Evolutionary conservation across 2,329 filamentous ascomycete genomes (phyloP), one percentile per base, ranked within the genome.

Genomic region (Penicillium freii): DNA sequence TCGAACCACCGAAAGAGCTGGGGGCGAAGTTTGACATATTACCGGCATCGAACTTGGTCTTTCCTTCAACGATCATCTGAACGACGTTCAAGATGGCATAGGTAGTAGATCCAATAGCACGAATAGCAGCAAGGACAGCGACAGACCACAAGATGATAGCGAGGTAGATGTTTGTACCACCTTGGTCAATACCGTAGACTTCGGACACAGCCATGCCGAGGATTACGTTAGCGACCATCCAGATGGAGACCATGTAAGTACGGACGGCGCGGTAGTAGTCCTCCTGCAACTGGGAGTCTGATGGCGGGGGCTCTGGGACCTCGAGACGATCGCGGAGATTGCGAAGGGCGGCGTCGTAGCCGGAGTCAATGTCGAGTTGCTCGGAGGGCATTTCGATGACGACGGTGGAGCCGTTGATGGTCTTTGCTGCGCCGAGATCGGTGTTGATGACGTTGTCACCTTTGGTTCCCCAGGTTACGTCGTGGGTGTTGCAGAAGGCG

Each of bases 401-500:
- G 67, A 99, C 94, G 0, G 88, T 91, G 58, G 87, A 84, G 47
- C 84, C 84, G 54, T 89, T 90, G 63, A 89, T 87, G 49, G 87
- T 87, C 7, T 90, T 85, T 13, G 95, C 94, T 6, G 90, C 87
- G 56, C 94, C 94, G 0, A 99, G 86, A 72, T 99, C 95, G 8
- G 90, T 97, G 75, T 91, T 88, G 68, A 94, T 88, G 36, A 96
- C 87, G 75, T 99, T 99, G 82, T 99, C 94, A 56, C 94, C 94
- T 78, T 99, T 99, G 45, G 94, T 99, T 44, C 94, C 94, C 94
- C 94, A 99, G 0, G 92, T 96, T 21, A 99, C 92, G 73, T 99
- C 94, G 83, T 99, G 94, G 0, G 93, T 96, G 79, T 99, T 99
- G 81, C 94, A 97, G 77, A 99, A 99, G 43, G 94, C 94, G 77